Base-by-base conservation (phyloP, 495 filamentous ascomycete species). In the Margaritispora aquatica region DNA sequence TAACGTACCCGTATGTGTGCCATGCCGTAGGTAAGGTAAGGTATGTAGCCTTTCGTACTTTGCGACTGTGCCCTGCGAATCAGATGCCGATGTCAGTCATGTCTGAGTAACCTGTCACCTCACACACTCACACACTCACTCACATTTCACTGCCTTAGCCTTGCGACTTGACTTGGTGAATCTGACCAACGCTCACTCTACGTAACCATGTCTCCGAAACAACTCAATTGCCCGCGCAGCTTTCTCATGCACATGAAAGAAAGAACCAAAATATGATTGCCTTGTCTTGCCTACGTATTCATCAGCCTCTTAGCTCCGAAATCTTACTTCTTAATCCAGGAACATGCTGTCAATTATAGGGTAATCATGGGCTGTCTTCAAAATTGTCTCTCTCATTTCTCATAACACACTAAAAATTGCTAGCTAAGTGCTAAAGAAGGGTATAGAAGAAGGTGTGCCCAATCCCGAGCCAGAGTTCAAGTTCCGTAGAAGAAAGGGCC, bases 351-450 rank as follows among this genome's bases (percentile, higher is more conserved):
- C n/a, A n/a, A n/a, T n/a, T n/a, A n/a, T n/a, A n/a, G n/a, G n/a
- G n/a, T n/a, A n/a, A n/a, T n/a, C n/a, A n/a, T n/a, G n/a, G n/a
- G 38, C 19, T n/a, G 17, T n/a, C 38, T 9, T 9, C 10, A 2
- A n/a, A 44, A 44, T 3, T n/a, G 29, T 9, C 17, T 44, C 38
- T 44, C 38, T 44, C 38, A 44, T 44, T 44, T 44, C 38, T 44
- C 38, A 2, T 44, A 13, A 5, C 29, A 34, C 29, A 34, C 29
- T 2, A 23, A 51, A 51, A 51, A 51, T 23, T 7, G 26, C 51
- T 54, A 34, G 51, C 51, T 54, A 34, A 34, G 46, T 57, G 54
- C 54, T 57, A 57, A 57, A 57, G 54, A 57, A 57, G 54, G 54
- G 54, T 57, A 57, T 57, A 57, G 47, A 50, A 50, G 47, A 24